Evolutionary conservation across 768 basidiomycete species (phyloP), one percentile per base, ranked within the genome.

Genomic region (Mycena indigotica): DNA sequence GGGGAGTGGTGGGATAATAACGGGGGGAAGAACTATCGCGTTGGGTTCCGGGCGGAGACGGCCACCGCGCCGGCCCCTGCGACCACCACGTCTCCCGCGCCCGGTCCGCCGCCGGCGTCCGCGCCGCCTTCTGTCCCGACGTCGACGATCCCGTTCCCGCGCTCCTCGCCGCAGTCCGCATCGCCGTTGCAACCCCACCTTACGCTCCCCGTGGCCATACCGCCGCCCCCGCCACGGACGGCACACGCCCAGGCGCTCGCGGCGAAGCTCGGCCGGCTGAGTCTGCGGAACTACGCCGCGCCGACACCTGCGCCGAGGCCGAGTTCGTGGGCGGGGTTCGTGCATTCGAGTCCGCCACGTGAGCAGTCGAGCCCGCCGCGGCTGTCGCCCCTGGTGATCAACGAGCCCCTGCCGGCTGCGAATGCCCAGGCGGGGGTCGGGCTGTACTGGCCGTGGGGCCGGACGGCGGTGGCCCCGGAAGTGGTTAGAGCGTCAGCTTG

Each of bases 1-100:
- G 82, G 83, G 1, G 95, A 98, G 75, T 90, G 88, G 81, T 98
- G 96, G 96, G 96, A 98, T 74, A 95, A 94, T 69, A 96, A 96
- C 64, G 72, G 64, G 3, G 87, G 86, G 0, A 62, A 69, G 61
- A 95, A 98, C 69, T 98, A 95, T 76, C 76, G 81, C 24, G 74
- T 97, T 52, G 78, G 73, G 24, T 98, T 98, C 73, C 70, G 72
- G 52, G 62, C 57, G 21, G 63, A 53, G 0, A 16, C 44, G 17
- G 48, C 6, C 35, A 48, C 53, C 1, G 19, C 44, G 15, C 53
- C 51, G 12, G 51, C 28, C 10, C n/a, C n/a, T n/a, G n/a, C 29
- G 40, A 5, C n/a, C n/a, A 23, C 48, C 4, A 48, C 46, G 5
- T 5, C 55, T 3, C n/a, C 50, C 17, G 32, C 10, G 32, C 32